phyloP scores from a whole-genome alignment of 2,329 filamentous ascomycete species.

The Metarhizium rileyi region DNA sequence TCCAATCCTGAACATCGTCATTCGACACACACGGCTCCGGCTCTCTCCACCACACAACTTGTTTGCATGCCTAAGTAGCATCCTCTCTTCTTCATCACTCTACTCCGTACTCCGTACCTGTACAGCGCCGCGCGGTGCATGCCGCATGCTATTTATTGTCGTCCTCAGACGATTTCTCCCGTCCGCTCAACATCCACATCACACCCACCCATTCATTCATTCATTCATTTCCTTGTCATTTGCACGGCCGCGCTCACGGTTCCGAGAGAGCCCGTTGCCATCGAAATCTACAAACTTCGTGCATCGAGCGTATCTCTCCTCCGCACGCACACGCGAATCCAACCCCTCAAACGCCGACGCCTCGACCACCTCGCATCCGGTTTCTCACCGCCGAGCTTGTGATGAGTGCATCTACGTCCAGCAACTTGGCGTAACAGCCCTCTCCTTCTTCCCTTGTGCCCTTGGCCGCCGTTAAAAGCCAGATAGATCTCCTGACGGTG shows the following conservation, averaged over 20 bases:
- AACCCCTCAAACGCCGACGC: neutral
- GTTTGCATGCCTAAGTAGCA: too few species aligned
- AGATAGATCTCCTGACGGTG: neutral
- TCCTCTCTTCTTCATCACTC: too few species aligned
- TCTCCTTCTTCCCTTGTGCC: neutral
- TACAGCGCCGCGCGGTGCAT: neutral
- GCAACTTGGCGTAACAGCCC: slow-evolving; percentile 5
- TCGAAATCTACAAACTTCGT: neutral
- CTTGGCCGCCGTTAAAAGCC: neutral
- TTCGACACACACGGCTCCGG: too few species aligned
- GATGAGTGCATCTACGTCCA: slow-evolving; percentile 3
- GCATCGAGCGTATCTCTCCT: neutral
- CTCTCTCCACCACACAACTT: neutral
- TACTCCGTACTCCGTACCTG: too few species aligned
- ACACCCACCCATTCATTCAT: neutral
- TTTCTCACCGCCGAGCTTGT: slow-evolving; percentile 5
- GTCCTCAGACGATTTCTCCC: neutral
- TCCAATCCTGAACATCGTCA: too few species aligned
- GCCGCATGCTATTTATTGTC: neutral
- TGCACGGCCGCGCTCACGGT: neutral
- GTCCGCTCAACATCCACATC: neutral
- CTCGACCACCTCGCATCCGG: neutral
- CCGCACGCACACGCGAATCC: neutral
- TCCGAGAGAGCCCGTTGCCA: neutral
- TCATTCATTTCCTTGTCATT: neutral